phyloP scores from a whole-genome alignment of 805 yeast genomes.

The Myxozyma geophila region DNA sequence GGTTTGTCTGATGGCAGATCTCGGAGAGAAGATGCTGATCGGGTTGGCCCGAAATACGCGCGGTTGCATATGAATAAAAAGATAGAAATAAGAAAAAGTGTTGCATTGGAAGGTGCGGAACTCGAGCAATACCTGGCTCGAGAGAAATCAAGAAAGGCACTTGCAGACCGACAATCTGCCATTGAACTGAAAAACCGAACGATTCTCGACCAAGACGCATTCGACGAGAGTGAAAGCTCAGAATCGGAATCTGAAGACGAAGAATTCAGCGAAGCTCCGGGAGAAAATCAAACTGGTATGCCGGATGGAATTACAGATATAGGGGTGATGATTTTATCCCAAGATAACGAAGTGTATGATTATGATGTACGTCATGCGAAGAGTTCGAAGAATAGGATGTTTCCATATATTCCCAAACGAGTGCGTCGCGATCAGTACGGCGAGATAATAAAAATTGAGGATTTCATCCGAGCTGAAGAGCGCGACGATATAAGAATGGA shows the following conservation, averaged over 20 bases:
- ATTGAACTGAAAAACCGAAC: slow-evolving; percentile 47
- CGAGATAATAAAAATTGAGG: slow-evolving; percentile 66
- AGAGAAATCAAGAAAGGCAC: slow-evolving; percentile 38
- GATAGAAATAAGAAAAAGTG: slow-evolving; percentile 42
- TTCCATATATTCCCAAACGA: slow-evolving; percentile 68
- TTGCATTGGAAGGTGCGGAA: slow-evolving; percentile 46
- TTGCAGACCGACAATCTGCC: slow-evolving; percentile 42
- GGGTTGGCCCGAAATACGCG: slow-evolving; percentile 1
- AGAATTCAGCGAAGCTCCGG: slow-evolving; percentile 36
- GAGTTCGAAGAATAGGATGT: slow-evolving; percentile 52
- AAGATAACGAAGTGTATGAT: slow-evolving; percentile 51
- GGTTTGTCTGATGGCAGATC: not conserved
- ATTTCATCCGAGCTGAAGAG: slow-evolving; percentile 61
- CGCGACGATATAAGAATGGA: slow-evolving; percentile 37
- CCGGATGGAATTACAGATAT: slow-evolving; percentile 35
- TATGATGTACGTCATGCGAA: slow-evolving; percentile 56
- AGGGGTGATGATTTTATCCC: slow-evolving; percentile 40
- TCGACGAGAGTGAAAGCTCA: slow-evolving; percentile 30
- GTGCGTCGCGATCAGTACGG: slow-evolving; percentile 85
- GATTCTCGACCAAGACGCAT: slow-evolving; percentile 43
- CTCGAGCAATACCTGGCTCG: slow-evolving; percentile 41
- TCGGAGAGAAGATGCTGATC: slow-evolving; percentile 7
- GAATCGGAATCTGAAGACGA: slow-evolving; percentile 37
- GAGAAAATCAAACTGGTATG: slow-evolving; percentile 39
- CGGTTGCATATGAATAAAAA: slow-evolving; percentile 10